phyloP scores from a whole-genome alignment of 2,329 filamentous ascomycete genomes.

The Xylaria sp. region DNA sequence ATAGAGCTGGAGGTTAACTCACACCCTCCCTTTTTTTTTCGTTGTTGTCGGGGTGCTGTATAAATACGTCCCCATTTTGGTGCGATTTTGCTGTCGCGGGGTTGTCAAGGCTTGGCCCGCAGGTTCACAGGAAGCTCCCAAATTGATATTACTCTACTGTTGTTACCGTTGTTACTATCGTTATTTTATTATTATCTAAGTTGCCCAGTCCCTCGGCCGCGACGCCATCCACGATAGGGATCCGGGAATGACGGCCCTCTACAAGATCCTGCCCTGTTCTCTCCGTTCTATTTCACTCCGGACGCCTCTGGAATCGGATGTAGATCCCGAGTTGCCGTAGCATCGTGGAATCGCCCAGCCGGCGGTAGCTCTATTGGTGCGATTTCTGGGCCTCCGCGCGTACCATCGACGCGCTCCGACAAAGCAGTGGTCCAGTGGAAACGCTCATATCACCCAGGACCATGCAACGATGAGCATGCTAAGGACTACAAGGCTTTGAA shows the following conservation, averaged over 20 bases:
- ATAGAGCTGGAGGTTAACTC: no score
- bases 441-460: constrained; percentile 22
- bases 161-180: no score
- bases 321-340: constrained; percentile 37
- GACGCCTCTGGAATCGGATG: constrained; percentile 22
- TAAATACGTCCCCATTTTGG: neutral
- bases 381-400: constrained; percentile 25
- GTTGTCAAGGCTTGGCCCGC: neutral
- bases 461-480: constrained; percentile 9
- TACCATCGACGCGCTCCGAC: constrained; percentile 6
- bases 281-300: constrained; percentile 17
- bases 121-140: neutral
- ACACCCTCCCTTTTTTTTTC: no score
- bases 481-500: constrained; percentile 20
- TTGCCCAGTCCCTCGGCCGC: neutral
- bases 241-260: neutral
- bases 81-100: neutral
- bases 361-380: constrained; percentile 33
- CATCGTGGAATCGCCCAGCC: constrained; percentile 11
- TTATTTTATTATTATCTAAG: neutral
- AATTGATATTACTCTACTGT: no score
- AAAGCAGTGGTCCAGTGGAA: constrained; percentile 35
- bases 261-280: neutral
- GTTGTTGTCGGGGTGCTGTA: no score
- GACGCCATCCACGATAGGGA: neutral